Evolutionary conservation across 257 asterid species (phyloP).

Genomic region (Fraxinus pennsylvanica): DNA sequence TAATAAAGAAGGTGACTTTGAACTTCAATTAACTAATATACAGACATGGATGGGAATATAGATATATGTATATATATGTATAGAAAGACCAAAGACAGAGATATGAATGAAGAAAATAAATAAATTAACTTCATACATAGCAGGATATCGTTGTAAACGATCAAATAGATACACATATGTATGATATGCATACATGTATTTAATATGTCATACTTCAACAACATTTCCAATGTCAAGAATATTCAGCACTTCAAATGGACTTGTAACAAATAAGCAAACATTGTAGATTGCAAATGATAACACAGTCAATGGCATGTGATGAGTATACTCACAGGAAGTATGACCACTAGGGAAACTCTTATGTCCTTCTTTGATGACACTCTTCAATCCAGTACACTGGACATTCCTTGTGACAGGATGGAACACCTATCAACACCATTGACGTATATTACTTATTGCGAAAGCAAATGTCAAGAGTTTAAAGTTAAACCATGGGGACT

Average conservation of each 20-base stretch:
- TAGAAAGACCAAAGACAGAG: conserved; percentile 11
- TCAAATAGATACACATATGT: background rate
- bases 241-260: background rate
- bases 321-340: conserved; percentile 73
- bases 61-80: background rate
- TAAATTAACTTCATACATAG: conserved; percentile 7
- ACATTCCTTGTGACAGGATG: conserved; percentile 77
- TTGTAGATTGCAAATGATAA: conserved; percentile 7
- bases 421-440: conserved; percentile 53
- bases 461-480: background rate
- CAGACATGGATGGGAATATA: background rate
- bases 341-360: conserved; percentile 98
- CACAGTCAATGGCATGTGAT: background rate
- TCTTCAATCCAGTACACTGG: conserved; percentile 71
- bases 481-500: conserved; percentile 29
- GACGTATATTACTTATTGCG: conserved; percentile 24
- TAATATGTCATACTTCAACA: background rate
- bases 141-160: background rate
- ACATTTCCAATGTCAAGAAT: background rate
- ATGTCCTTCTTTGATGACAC: conserved; percentile 85
- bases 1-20: background rate
- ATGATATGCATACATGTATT: background rate
- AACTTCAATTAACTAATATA: conserved; percentile 11
- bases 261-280: background rate
- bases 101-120: background rate